These are phyloP conservation scores for Alternaria rosae DNA, from an alignment of 2,329 filamentous ascomycete genomes.

Conservation along the genomic window DNA sequence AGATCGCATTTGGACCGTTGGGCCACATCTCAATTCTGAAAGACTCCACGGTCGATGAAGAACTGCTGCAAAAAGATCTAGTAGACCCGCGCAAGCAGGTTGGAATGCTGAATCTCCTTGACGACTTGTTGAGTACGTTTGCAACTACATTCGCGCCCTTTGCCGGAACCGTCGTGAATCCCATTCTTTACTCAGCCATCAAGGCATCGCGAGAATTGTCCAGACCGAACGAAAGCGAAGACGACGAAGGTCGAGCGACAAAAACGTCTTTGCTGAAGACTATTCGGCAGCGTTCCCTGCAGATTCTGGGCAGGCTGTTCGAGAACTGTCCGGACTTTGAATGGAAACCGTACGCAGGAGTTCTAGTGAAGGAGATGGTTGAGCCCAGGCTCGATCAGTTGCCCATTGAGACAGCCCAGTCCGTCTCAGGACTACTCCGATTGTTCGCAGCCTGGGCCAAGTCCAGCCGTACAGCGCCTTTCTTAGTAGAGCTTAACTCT, in stretches of 20 bases:
- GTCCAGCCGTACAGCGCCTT: conserved; percentile 69
- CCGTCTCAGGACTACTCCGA: conserved; percentile 81
- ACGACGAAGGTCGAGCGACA: conserved; percentile 37
- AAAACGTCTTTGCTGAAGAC: conserved; percentile 67
- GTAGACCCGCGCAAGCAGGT: conserved; percentile 80
- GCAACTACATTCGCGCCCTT: conserved; percentile 76
- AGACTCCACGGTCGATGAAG: conserved; percentile 57
- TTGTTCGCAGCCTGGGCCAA: conserved; percentile 83
- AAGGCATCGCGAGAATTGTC: conserved; percentile 62
- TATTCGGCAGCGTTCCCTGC: conserved; percentile 76
- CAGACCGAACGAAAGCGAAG: conserved; percentile 39
- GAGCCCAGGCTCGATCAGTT: conserved; percentile 79
- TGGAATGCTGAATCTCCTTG: conserved; percentile 90
- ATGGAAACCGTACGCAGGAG: conserved; percentile 74
- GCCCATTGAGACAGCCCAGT: conserved; percentile 85
- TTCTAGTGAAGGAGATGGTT: conserved; percentile 78
- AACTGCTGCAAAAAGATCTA: conserved; percentile 57
- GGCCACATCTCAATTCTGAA: conserved; percentile 67
- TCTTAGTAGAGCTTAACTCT: conserved; percentile 70
- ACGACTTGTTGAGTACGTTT: conserved; percentile 84
- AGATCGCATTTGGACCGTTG: conserved; percentile 79
- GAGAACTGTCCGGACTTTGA: conserved; percentile 73
- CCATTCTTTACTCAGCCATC: conserved; percentile 82
- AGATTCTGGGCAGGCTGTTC: conserved; percentile 82
- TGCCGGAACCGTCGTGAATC: conserved; percentile 72